Percentiles rank a stretch among this genome's conserved stretches.
These are phyloP conservation scores for Nakazawaea molendinolei DNA, from an alignment of 805 yeast species.

Conservation along the genomic window DNA sequence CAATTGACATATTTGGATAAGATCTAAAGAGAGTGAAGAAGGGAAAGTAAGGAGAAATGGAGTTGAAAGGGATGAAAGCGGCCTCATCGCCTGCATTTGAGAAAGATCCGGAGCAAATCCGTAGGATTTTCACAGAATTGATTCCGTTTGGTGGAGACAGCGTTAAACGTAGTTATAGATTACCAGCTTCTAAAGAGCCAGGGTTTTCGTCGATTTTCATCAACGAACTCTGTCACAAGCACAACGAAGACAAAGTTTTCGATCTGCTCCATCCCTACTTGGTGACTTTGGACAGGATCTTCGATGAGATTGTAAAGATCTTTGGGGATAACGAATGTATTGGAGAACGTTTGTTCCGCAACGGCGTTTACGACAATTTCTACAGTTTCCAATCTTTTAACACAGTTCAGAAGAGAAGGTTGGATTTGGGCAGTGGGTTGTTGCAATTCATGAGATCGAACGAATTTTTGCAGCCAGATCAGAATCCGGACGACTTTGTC, in stretches of 20 bases:
- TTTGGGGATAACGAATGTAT: slow-evolving; percentile 28
- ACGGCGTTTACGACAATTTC: slow-evolving; percentile 30
- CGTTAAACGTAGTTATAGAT: slow-evolving; percentile 2
- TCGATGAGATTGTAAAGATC: slow-evolving; percentile 21
- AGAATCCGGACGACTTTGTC: slow-evolving; percentile 33
- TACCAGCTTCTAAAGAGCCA: slow-evolving; percentile 2
- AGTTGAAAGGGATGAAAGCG: too few species aligned
- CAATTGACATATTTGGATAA: too few species aligned
- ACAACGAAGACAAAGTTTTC: slow-evolving; percentile 2
- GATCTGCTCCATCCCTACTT: slow-evolving; percentile 26
- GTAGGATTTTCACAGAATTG: slow-evolving; percentile 2
- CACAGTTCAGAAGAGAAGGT: slow-evolving; percentile 35
- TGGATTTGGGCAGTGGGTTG: slow-evolving; percentile 50
- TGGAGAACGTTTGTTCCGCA: slow-evolving; percentile 28
- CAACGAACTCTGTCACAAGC: slow-evolving; percentile 1
- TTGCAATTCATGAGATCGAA: slow-evolving; percentile 29
- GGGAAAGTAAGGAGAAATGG: too few species aligned
- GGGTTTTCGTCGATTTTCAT: slow-evolving; percentile 9
- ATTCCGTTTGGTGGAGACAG: background rate
- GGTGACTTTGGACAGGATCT: slow-evolving; percentile 31
- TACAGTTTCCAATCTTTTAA: slow-evolving; percentile 39
- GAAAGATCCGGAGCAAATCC: slow-evolving; percentile 3
- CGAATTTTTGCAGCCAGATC: slow-evolving; percentile 5
- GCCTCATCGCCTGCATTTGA: background rate
- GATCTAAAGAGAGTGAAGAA: too few species aligned